Conservation (phyloP, 2,329 filamentous ascomycete species). For the Ascomycota sp. region DNA sequence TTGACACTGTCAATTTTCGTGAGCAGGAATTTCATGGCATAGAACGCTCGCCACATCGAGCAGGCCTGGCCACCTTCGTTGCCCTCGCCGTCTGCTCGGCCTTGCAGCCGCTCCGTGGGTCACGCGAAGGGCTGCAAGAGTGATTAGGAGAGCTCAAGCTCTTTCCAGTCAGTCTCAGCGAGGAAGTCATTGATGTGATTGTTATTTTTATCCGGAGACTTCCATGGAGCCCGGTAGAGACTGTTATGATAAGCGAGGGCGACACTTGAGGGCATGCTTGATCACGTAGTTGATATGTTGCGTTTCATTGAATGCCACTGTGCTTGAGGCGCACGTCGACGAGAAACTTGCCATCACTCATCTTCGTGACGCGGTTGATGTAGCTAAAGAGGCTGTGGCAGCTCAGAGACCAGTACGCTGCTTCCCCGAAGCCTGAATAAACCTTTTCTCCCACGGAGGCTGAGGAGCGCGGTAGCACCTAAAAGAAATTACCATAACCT, state of each 20-base stretch:
- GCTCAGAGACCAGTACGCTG: background rate
- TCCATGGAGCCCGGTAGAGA: background rate
- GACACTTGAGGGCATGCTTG: background rate
- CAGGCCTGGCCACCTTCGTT: too few relatives aligned
- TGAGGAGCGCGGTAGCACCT: background rate
- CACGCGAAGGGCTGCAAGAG: slow-evolving; percentile 1
- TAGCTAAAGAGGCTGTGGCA: background rate
- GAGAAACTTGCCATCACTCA: background rate
- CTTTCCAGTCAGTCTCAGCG: background rate
- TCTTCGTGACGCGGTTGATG: background rate
- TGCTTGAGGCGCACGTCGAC: background rate
- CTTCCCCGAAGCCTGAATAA: background rate
- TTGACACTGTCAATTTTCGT: background rate
- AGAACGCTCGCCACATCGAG: background rate
- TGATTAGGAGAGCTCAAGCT: slow-evolving; percentile 1
- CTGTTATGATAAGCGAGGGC: background rate
- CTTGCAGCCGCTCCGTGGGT: slow-evolving; percentile 2
- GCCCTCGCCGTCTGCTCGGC: slow-evolving; percentile 1
- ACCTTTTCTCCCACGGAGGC: background rate
- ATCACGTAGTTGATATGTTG: background rate
- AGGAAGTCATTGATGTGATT: background rate
- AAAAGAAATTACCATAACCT: background rate
- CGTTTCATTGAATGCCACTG: background rate
- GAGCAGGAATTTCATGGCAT: background rate
- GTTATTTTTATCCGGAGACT: background rate